These are phyloP conservation scores for Candida boidinii DNA, from an alignment of 805 yeast genomes.

Conservation along the genomic window DNA sequence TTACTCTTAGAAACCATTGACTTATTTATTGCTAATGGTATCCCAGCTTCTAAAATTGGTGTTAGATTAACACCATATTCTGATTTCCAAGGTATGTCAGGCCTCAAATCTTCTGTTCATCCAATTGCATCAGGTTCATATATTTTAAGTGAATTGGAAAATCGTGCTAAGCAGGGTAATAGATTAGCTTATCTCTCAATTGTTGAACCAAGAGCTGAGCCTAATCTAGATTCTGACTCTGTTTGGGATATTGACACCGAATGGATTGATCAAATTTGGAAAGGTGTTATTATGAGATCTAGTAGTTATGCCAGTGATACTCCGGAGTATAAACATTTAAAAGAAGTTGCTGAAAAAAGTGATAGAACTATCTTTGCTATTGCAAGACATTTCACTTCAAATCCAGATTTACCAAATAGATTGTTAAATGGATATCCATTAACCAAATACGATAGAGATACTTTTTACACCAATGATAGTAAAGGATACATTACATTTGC, in stretches of 20 bases:
- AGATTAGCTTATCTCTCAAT: constrained; percentile 27
- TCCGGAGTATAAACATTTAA: constrained; percentile 14
- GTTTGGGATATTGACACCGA: constrained; percentile 18
- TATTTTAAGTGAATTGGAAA: constrained; percentile 24
- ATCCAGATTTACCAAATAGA: constrained; percentile 34
- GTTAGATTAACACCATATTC: constrained; percentile 36
- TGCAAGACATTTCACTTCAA: constrained; percentile 31
- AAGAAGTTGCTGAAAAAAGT: constrained; percentile 17
- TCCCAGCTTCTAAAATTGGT: constrained; percentile 31
- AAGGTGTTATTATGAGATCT: constrained; percentile 15
- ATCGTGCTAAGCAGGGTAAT: constrained; percentile 22
- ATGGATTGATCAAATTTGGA: constrained; percentile 27
- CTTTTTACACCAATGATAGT: constrained; percentile 29
- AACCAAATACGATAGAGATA: constrained; percentile 29
- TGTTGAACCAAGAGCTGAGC: constrained; percentile 31
- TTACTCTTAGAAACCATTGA: constrained; percentile 27
- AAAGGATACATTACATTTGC: constrained; percentile 9
- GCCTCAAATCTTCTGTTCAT: constrained; percentile 23
- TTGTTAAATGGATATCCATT: constrained; percentile 27
- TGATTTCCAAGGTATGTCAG: constrained; percentile 26
- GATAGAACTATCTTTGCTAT: constrained; percentile 36
- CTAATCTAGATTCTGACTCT: constrained; percentile 18
- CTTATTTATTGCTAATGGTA: constrained; percentile 26
- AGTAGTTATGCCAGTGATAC: constrained; percentile 21
- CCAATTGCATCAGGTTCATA: constrained; percentile 24